Conservation (phyloP, 176 grass and related monocot genomes). For the Raddia distichophylla region DNA sequence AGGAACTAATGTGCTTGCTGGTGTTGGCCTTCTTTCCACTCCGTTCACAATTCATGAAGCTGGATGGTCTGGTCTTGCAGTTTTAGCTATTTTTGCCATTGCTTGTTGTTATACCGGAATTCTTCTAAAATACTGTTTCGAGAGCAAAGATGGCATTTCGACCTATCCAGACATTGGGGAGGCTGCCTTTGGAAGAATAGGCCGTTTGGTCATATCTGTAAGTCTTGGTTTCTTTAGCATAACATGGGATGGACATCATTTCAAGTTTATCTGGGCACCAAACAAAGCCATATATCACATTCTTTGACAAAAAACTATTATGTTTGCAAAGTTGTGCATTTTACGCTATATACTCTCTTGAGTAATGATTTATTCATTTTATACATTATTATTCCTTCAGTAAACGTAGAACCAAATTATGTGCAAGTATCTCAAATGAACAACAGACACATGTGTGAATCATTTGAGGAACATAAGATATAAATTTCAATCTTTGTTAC, state of each 20-base stretch:
- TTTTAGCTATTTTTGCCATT: slow-evolving; percentile 63
- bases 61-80: slow-evolving; percentile 74
- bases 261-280: neutral
- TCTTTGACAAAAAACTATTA: neutral
- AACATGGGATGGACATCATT: neutral
- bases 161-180: slow-evolving; percentile 96
- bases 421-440: neutral
- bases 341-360: neutral
- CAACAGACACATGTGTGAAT: neutral
- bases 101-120: slow-evolving; percentile 84
- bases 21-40: slow-evolving; percentile 90
- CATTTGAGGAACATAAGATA: neutral
- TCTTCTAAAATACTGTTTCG: slow-evolving; percentile 85
- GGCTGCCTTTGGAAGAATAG: slow-evolving; percentile 89
- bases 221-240: slow-evolving; percentile 41
- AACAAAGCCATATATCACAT: neutral
- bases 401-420: neutral
- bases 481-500: neutral
- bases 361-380: neutral
- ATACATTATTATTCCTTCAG: neutral
- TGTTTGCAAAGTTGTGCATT: neutral
- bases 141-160: slow-evolving; percentile 85
- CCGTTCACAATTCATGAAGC: slow-evolving; percentile 81
- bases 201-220: slow-evolving; percentile 80
- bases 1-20: slow-evolving; percentile 91